These are phyloP conservation scores for Neoascochyta sp. DNA, from an alignment of 2,329 filamentous ascomycete genomes.

Conservation along the genomic window DNA sequence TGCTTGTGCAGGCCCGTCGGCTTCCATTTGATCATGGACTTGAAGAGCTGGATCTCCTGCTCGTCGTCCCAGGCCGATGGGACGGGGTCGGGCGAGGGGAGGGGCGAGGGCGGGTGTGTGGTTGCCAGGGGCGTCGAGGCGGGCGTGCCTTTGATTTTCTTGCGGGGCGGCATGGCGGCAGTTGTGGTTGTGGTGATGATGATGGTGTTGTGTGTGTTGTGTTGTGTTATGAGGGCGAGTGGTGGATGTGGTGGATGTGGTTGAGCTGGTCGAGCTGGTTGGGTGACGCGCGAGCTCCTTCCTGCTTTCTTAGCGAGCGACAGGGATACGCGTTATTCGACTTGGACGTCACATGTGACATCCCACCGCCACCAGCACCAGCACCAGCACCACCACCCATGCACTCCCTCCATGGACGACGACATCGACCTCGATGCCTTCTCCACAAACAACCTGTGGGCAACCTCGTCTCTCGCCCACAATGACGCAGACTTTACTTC, in stretches of 20 bases:
- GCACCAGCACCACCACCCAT: constrained; percentile 10
- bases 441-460: constrained; percentile 60
- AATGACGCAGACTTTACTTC: constrained; percentile 19
- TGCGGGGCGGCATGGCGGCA: constrained; percentile 63
- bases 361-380: no score
- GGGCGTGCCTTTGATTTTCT: constrained; percentile 59
- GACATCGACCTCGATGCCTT: constrained; percentile 56
- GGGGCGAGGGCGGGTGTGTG: constrained; percentile 41
- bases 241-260: not conserved
- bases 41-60: constrained; percentile 88
- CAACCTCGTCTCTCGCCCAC: constrained; percentile 48
- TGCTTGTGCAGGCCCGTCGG: constrained; percentile 68
- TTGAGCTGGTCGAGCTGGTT: not conserved
- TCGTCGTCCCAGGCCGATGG: constrained; percentile 83
- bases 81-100: constrained; percentile 35
- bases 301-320: no score
- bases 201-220: constrained; percentile 1
- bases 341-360: no score
- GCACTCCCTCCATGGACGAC: constrained; percentile 18
- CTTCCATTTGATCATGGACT: constrained; percentile 90
- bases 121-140: constrained; percentile 53
- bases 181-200: constrained; percentile 1
- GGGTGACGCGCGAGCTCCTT: no score
- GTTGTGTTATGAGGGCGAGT: not conserved
- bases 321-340: no score